Conservation (phyloP, 2,329 filamentous ascomycete species). For the Microthyrium microscopicum region DNA sequence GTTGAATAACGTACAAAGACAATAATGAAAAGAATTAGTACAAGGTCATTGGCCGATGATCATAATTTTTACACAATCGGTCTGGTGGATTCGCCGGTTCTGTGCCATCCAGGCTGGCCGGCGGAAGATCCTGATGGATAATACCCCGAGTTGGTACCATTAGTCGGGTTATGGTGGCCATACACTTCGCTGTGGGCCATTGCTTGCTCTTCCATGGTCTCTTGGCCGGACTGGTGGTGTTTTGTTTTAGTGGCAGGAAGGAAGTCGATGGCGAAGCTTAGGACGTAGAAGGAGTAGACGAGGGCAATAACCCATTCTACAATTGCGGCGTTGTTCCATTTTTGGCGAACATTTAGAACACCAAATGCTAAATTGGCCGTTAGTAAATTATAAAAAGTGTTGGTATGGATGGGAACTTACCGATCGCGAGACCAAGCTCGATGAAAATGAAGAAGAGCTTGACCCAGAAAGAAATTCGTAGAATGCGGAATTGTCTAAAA, state of each 20-base stretch:
- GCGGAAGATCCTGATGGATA: too few species aligned
- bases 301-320: constrained; percentile 69
- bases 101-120: too few species aligned
- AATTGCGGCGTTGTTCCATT: constrained; percentile 53
- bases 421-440: constrained; percentile 54
- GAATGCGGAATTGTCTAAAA: constrained; percentile 57
- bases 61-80: too few species aligned
- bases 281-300: constrained; percentile 74
- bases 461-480: constrained; percentile 68
- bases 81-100: too few species aligned
- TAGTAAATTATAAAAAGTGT: constrained; percentile 9
- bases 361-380: constrained; percentile 40
- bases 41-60: too few species aligned
- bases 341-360: constrained; percentile 30
- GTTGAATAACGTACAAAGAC: too few species aligned
- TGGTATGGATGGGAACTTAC: constrained; percentile 12
- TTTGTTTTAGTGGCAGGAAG: constrained; percentile 56
- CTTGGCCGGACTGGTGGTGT: constrained; percentile 21
- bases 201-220: too few species aligned
- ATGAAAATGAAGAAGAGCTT: constrained; percentile 74
- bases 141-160: too few species aligned
- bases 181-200: too few species aligned
- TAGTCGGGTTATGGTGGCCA: too few species aligned
- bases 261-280: constrained; percentile 78
- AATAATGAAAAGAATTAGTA: too few species aligned